These are phyloP conservation scores for Metschnikowia cubensis DNA, from an alignment of 805 yeast species.

Conservation along the genomic window DNA sequence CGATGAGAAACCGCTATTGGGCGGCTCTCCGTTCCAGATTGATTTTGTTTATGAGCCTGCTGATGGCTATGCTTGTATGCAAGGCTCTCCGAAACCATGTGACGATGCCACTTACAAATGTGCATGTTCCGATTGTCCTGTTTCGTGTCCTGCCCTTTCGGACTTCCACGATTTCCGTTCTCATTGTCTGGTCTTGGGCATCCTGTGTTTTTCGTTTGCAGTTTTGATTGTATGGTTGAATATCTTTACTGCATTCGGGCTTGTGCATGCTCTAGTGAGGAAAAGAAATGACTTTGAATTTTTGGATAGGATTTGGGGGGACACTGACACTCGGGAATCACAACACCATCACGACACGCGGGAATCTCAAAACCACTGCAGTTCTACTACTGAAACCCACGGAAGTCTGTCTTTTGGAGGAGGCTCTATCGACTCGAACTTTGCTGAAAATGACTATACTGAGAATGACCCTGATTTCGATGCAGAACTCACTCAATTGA, in stretches of 20 bases:
- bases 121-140: slow-evolving; percentile 87
- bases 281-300: too few relatives aligned
- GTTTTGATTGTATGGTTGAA: slow-evolving; percentile 49
- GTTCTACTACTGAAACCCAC: slow-evolving; percentile 17
- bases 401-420: too few relatives aligned
- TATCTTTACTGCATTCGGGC: slow-evolving; percentile 40
- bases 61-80: slow-evolving; percentile 19
- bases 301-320: too few relatives aligned
- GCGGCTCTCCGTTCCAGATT: slow-evolving; percentile 95
- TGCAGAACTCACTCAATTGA: slow-evolving; percentile 6
- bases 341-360: too few relatives aligned
- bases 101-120: slow-evolving; percentile 66
- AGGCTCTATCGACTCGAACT: too few relatives aligned
- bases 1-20: slow-evolving; percentile 87
- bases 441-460: not conserved
- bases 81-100: slow-evolving; percentile 46
- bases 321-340: too few relatives aligned
- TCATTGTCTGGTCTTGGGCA: slow-evolving; percentile 51
- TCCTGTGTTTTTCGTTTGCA: slow-evolving; percentile 73
- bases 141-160: slow-evolving; percentile 69
- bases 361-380: too few relatives aligned
- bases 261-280: slow-evolving; percentile 24
- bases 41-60: slow-evolving; percentile 54
- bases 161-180: slow-evolving; percentile 33
- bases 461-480: not conserved